phyloP scores from a whole-genome alignment of 768 basidiomycete genomes.

The Strobilomyces dryophilus region DNA sequence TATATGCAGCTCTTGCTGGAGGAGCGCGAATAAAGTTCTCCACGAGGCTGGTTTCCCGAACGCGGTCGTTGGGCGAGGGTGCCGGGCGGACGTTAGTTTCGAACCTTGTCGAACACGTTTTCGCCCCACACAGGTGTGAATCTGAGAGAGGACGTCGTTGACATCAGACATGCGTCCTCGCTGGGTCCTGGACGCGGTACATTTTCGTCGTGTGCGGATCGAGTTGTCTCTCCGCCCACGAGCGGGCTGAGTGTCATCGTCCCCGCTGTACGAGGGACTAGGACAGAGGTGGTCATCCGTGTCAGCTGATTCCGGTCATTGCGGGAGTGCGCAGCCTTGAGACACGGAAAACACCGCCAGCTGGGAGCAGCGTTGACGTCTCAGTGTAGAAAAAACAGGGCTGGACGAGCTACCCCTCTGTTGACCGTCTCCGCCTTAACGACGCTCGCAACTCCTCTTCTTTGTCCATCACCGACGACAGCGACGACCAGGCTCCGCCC shows the following conservation, averaged over 20 bases:
- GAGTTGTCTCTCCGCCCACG: too few relatives aligned
- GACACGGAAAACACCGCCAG: conserved; percentile 1
- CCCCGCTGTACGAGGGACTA: conserved; percentile 1
- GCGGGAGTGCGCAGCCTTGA: conserved; percentile 11
- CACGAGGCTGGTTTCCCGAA: conserved; percentile 14
- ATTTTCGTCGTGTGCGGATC: not conserved
- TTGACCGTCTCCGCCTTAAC: conserved; percentile 24
- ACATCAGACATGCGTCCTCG: not conserved
- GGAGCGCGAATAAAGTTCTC: not conserved
- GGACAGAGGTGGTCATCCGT: not conserved
- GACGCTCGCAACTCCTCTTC: conserved; percentile 11
- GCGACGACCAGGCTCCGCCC: not conserved
- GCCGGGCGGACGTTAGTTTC: conserved; percentile 5
- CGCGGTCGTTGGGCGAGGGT: conserved; percentile 11
- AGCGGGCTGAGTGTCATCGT: too few relatives aligned
- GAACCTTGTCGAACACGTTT: conserved; percentile 18
- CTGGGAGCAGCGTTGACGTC: conserved; percentile 4
- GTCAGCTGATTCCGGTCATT: conserved; percentile 7
- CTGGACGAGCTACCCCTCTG: not conserved
- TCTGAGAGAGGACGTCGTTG: not conserved
- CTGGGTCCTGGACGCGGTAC: conserved; percentile 1
- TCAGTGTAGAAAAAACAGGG: not conserved
- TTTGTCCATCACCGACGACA: conserved; percentile 5
- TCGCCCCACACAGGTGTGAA: not conserved
- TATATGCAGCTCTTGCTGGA: conserved; percentile 5